A percentile compares a stretch with the other conserved stretches of the same genome.
Conservation (phyloP, 192 early-diverging fungal species). For the Umbelopsis sp. region DNA sequence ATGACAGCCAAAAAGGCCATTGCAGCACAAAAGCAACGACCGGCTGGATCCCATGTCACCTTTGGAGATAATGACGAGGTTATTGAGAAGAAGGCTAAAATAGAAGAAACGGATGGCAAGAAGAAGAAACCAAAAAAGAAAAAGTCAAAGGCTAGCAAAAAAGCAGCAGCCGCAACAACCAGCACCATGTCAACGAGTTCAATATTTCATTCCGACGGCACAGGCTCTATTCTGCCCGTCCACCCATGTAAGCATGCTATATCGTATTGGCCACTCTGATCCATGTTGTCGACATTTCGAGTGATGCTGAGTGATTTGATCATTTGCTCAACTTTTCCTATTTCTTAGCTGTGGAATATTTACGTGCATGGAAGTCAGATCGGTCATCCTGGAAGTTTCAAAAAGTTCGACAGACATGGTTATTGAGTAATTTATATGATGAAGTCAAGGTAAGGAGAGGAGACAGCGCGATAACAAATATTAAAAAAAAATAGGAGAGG, state of each 20-base stretch:
- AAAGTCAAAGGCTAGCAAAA: conserved; percentile 1
- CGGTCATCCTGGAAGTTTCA: conserved; percentile 38
- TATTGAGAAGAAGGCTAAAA: conserved; percentile 21
- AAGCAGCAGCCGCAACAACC: neutral
- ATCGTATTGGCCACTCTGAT: no score
- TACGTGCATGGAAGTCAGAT: conserved; percentile 28
- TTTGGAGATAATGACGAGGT: conserved; percentile 23
- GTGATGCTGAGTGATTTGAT: no score
- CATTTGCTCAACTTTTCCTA: no score
- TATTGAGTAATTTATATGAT: conserved; percentile 36
- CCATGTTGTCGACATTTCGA: no score
- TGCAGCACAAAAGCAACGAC: conserved; percentile 8
- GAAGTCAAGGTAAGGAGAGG: conserved; percentile 25
- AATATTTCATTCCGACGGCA: conserved; percentile 3
- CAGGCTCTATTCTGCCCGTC: conserved; percentile 16
- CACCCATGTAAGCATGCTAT: conserved; percentile 3
- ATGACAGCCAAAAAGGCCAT: conserved; percentile 30
- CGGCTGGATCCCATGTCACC: neutral
- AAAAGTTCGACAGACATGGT: conserved; percentile 39
- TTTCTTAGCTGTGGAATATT: conserved; percentile 21
- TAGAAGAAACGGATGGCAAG: neutral
- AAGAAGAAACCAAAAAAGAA: conserved; percentile 19
- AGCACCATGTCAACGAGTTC: conserved; percentile 13
- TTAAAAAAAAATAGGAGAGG: neutral
- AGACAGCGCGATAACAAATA: neutral